Conservation (phyloP, 2,329 filamentous ascomycete genomes). For the Spiromastix sp. region DNA sequence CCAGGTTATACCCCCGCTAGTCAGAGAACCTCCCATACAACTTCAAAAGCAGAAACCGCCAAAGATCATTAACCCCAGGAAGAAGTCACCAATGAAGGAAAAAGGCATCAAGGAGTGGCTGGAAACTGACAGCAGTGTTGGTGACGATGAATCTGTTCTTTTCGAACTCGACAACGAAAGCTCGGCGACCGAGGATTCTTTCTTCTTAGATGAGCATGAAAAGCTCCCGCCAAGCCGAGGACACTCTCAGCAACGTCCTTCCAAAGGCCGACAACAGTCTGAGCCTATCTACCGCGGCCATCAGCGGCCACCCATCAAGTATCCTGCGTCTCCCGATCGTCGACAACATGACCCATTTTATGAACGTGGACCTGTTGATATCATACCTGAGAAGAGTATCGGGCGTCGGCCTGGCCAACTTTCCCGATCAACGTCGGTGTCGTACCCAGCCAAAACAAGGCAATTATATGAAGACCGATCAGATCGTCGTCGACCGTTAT, state of each 20-base stretch:
- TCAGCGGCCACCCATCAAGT: constrained; percentile 15
- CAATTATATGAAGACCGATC: constrained; percentile 14
- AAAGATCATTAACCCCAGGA: constrained; percentile 10
- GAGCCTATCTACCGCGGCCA: constrained; percentile 17
- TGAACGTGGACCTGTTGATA: constrained; percentile 13
- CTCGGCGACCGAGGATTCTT: constrained; percentile 19
- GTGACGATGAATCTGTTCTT: constrained; percentile 20
- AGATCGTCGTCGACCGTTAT: constrained; percentile 3
- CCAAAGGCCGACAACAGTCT: constrained; percentile 11
- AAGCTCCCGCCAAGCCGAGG: constrained; percentile 14
- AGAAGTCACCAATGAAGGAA: constrained; percentile 6
- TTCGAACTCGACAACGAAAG: constrained; percentile 18
- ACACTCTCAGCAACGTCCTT: constrained; percentile 13
- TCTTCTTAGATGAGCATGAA: constrained; percentile 13
- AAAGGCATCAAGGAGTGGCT: constrained; percentile 9
- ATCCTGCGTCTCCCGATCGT: constrained; percentile 1
- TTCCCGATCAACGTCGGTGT: background rate
- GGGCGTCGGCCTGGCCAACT: constrained; percentile 1
- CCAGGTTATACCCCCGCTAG: background rate
- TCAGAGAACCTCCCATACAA: constrained; percentile 2
- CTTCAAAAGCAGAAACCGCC: constrained; percentile 1
- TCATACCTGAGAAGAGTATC: constrained; percentile 17
- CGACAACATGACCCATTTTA: constrained; percentile 10
- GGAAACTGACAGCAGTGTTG: constrained; percentile 16
- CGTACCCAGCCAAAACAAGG: constrained; percentile 7